Base-by-base conservation (phyloP, 2,329 filamentous ascomycete species). In the Cucurbitaria berberidis region DNA sequence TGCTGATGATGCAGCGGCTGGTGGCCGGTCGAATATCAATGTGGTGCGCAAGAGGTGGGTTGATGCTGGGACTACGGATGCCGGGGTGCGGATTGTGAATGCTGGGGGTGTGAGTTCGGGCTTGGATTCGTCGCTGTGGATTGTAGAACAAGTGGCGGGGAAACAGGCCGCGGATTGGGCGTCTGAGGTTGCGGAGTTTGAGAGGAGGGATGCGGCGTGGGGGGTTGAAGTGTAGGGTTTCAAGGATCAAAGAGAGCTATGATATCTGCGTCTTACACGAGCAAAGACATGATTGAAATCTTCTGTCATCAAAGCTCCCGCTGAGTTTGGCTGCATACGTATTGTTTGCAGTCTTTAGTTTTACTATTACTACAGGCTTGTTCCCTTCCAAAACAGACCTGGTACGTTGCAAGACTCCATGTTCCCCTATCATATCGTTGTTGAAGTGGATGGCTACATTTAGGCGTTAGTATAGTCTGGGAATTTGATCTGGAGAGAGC, bases 51-150 rank as follows among this genome's bases (percentile, higher is more conserved):
- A 69, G 58, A 53, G 70, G 35, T 74, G 70, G 68, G 68, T 70
- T 4, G 70, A 74, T 59, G 68, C 61, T 1, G 71, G 72, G 1
- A 55, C 39, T 2, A 72, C 64, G 3, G 68, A 71, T 6, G 59
- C 58, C 11, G 69, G 68, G 2, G 68, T 72, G 2, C 55, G 68
- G 42, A 74, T 74, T 42, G 57, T 74, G n/a, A 73, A 62, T 32
- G 70, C 69, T 1, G 72, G 66, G 0, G 70, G 70, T n/a, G 70
- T 74, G 9, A 73, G 48, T 18, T 68, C 62, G 9, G 70, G 72
- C 2, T 66, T 74, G 22, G 70, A 74, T 53, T 64, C 68, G 11
- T 68, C 60, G 41, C 50, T 74, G 18, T 70, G 55, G 49, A 56
- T 73, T 49, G 57, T 69, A 9, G 70, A 69, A 24, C 42, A 61